Evolutionary conservation across 805 yeast species (phyloP).

Genomic region (Monosporozyma servazzii): DNA sequence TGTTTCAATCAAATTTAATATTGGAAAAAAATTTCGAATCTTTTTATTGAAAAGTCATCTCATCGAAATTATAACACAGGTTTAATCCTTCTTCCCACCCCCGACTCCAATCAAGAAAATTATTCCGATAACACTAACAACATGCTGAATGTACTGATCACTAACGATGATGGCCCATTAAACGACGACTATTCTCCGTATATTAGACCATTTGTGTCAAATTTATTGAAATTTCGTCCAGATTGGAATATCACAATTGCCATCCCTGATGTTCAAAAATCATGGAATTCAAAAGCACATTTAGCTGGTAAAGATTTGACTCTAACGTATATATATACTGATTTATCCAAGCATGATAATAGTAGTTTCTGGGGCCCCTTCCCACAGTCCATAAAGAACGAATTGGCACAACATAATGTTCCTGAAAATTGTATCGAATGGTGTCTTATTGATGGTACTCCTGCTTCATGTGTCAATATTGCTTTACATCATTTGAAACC

Average conservation of each 20-base stretch:
- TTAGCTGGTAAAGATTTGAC: slow-evolving; percentile 64
- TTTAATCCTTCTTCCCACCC: neutral
- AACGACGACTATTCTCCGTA: slow-evolving; percentile 74
- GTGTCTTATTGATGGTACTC: slow-evolving; percentile 85
- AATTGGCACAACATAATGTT: slow-evolving; percentile 17
- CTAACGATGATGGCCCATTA: slow-evolving; percentile 96
- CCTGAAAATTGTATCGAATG: slow-evolving; percentile 53
- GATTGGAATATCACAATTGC: slow-evolving; percentile 81
- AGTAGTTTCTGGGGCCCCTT: slow-evolving; percentile 58
- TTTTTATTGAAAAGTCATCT: neutral
- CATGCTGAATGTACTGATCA: slow-evolving; percentile 46
- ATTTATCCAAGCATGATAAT: slow-evolving; percentile 41
- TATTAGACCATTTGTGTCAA: slow-evolving; percentile 69
- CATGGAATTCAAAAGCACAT: slow-evolving; percentile 98
- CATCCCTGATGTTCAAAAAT: slow-evolving; percentile 73
- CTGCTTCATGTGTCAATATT: slow-evolving; percentile 90
- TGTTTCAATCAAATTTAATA: neutral
- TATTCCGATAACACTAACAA: neutral
- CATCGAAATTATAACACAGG: neutral
- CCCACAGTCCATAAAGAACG: slow-evolving; percentile 36
- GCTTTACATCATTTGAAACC: slow-evolving; percentile 64
- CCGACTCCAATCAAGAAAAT: neutral
- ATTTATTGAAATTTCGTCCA: slow-evolving; percentile 45
- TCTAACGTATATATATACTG: slow-evolving; percentile 51
- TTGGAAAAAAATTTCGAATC: neutral